A percentile compares a stretch with the other conserved stretches of the same genome.
Conservation (phyloP, 345 rosid genomes). For the Acer campestre region DNA sequence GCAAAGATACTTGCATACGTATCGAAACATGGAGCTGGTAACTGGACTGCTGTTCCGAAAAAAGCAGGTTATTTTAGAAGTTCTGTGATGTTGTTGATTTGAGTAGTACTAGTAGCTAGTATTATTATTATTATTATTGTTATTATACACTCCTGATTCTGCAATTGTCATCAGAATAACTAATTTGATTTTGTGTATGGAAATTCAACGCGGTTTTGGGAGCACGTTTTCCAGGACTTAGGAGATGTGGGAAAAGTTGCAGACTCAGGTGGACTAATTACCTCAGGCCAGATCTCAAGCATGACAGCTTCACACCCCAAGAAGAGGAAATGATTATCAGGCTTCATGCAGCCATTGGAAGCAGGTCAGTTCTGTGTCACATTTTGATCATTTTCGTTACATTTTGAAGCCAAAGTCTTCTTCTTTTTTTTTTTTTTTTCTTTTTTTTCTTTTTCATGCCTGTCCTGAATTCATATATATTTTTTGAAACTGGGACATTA, state of each 20-base stretch:
- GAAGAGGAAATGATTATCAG: slow-evolving; percentile 85
- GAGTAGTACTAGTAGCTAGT: not conserved
- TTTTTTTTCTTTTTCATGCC: no score
- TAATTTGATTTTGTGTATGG: not conserved
- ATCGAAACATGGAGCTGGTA: slow-evolving; percentile 59
- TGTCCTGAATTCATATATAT: no score
- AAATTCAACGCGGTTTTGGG: slow-evolving; percentile 9
- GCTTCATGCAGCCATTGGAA: slow-evolving; percentile 92
- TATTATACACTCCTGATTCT: not conserved
- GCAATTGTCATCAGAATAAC: not conserved
- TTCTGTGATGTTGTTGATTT: not conserved
- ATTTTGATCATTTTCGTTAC: no score
- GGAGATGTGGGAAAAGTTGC: slow-evolving; percentile 83
- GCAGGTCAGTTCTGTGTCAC: slow-evolving; percentile 53
- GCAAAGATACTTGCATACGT: slow-evolving; percentile 57
- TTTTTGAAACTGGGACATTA: no score
- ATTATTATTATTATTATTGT: no score
- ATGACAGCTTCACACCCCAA: slow-evolving; percentile 69
- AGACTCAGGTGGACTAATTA: slow-evolving; percentile 76
- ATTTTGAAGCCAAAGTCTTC: no score
- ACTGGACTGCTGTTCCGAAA: slow-evolving; percentile 57
- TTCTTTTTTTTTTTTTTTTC: no score
- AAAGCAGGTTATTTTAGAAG: slow-evolving; percentile 38
- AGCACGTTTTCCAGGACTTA: slow-evolving; percentile 44
- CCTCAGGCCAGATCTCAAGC: slow-evolving; percentile 60